A percentile compares a stretch with the other conserved stretches of the same genome.
phyloP scores from a whole-genome alignment of 768 basidiomycete species.

The Megacollybia marginata region DNA sequence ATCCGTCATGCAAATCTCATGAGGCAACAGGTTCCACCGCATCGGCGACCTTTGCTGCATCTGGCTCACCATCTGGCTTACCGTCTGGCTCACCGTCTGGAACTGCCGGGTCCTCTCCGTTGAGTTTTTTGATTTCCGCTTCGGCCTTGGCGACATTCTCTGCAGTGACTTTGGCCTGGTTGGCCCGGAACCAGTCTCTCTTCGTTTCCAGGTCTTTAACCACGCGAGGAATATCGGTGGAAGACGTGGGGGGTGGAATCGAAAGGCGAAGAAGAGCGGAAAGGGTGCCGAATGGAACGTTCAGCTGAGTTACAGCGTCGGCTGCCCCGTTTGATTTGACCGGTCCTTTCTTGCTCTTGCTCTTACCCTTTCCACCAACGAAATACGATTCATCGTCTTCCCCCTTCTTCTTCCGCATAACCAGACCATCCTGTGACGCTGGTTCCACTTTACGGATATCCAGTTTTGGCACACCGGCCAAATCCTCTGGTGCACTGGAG shows the following conservation, averaged over 20 bases:
- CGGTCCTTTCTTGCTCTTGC: constrained; percentile 51
- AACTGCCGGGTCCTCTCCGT: not conserved
- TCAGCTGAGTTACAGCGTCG: constrained; percentile 35
- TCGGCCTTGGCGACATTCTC: constrained; percentile 81
- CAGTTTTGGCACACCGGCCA: constrained; percentile 68
- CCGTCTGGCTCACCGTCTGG: not conserved
- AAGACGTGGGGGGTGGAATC: constrained; percentile 80
- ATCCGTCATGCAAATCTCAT: not conserved
- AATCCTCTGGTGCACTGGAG: constrained; percentile 29
- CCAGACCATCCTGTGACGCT: constrained; percentile 49
- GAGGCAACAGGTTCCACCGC: not conserved
- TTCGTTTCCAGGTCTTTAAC: constrained; percentile 90
- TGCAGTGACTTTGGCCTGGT: constrained; percentile 73
- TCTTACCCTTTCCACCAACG: constrained; percentile 61
- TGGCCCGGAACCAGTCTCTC: constrained; percentile 92
- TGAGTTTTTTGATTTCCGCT: constrained; percentile 58
- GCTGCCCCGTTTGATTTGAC: constrained; percentile 32
- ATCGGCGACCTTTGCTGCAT: not conserved
- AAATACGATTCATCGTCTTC: constrained; percentile 81
- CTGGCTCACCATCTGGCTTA: not conserved
- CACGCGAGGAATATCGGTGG: constrained; percentile 71
- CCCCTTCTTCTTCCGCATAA: constrained; percentile 88
- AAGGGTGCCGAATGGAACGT: constrained; percentile 80
- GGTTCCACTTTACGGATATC: constrained; percentile 78
- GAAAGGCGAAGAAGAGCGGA: constrained; percentile 81